A percentile compares a stretch with the other conserved stretches of the same genome.
Conservation (phyloP, 805 yeast genomes). For the Pichia thaimueangensis region DNA sequence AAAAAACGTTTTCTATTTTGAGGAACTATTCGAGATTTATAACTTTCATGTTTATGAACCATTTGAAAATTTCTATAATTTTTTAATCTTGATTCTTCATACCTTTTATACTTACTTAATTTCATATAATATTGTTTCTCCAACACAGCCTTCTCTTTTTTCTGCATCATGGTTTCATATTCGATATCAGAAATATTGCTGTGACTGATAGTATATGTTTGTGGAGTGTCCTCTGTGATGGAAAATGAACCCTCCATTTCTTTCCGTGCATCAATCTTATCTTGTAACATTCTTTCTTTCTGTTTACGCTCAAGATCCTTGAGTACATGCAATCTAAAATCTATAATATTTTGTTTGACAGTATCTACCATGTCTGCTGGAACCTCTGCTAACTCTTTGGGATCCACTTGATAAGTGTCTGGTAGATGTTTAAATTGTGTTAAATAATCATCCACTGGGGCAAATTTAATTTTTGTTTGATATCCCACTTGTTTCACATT, state of each 20-base stretch:
- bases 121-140: conserved; percentile 16
- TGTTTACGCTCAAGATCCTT: conserved; percentile 47
- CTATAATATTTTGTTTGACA: conserved; percentile 47
- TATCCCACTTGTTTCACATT: conserved; percentile 1
- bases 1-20: conserved; percentile 22
- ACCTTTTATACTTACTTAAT: conserved; percentile 17
- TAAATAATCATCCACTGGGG: conserved; percentile 13
- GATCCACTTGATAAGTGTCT: conserved; percentile 44
- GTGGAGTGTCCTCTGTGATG: conserved; percentile 9
- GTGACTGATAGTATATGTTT: background rate
- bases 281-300: conserved; percentile 40
- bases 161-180: conserved; percentile 17
- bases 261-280: conserved; percentile 42
- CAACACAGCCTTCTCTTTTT: conserved; percentile 15
- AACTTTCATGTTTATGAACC: conserved; percentile 24
- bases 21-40: conserved; percentile 17
- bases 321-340: conserved; percentile 50
- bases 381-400: conserved; percentile 49
- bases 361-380: conserved; percentile 47
- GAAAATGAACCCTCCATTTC: background rate
- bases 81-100: conserved; percentile 27
- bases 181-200: conserved; percentile 23
- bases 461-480: background rate
- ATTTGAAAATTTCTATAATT: conserved; percentile 30
- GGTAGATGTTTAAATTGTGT: conserved; percentile 10